Conservation (phyloP, 129 eudicot genomes). For the Pittosporum tobira region DNA sequence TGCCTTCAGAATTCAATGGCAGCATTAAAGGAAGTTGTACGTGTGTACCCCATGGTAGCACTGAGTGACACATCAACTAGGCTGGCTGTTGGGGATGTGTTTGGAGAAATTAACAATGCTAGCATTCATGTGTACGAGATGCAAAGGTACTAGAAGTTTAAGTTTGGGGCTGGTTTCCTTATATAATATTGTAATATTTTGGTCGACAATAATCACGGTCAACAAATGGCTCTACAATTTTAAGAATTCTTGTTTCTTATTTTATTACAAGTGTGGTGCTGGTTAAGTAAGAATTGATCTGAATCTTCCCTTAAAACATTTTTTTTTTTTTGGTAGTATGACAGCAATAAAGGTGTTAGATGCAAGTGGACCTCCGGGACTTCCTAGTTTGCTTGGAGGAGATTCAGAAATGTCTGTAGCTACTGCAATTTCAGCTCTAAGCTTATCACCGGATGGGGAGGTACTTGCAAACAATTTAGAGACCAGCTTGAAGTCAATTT, state of each 20-base stretch:
- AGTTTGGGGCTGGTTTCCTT: neutral
- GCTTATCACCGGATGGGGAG: conserved; percentile 99
- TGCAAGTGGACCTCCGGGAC: conserved; percentile 99
- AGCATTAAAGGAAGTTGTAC: conserved; percentile 67
- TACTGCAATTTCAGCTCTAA: conserved; percentile 78
- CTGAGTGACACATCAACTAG: conserved; percentile 68
- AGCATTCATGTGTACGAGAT: conserved; percentile 78
- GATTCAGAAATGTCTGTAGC: conserved; percentile 45
- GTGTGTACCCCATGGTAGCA: conserved; percentile 87
- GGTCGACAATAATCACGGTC: neutral
- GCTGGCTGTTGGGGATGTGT: conserved; percentile 96
- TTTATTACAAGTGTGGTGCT: neutral
- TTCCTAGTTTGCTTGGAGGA: conserved; percentile 79
- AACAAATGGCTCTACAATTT: neutral
- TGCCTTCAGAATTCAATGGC: conserved; percentile 80
- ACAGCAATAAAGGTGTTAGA: conserved; percentile 75
- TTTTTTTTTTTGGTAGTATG: conserved; percentile 45
- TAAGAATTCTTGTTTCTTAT: neutral
- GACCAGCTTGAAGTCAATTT: conserved; percentile 3
- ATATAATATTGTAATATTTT: neutral
- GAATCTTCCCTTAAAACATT: neutral
- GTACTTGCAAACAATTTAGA: conserved; percentile 24
- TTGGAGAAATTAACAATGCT: conserved; percentile 60
- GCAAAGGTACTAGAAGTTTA: conserved; percentile 53
- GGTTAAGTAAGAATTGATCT: neutral